These are phyloP conservation scores for Clarireedia sp. DNA, from an alignment of 2,329 filamentous ascomycete species.

Conservation along the genomic window DNA sequence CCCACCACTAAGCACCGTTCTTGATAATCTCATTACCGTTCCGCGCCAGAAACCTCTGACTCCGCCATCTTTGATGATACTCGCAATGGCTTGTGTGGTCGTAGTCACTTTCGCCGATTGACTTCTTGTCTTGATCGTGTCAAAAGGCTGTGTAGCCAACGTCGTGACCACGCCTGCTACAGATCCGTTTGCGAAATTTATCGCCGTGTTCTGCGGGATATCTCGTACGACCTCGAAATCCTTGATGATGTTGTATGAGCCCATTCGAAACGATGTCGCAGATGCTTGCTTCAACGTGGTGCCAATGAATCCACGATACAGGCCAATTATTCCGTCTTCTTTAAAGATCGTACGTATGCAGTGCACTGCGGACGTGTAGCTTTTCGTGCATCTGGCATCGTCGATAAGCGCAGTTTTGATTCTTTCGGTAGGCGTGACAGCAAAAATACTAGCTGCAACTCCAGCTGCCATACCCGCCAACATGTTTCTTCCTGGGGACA, in stretches of 20 bases:
- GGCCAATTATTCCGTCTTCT: conserved; percentile 34
- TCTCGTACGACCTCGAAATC: conserved; percentile 36
- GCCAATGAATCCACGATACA: conserved; percentile 38
- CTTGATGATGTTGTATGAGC: conserved; percentile 38
- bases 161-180: conserved; percentile 54
- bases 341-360: conserved; percentile 30
- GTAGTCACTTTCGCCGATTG: conserved; percentile 51
- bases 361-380: conserved; percentile 29
- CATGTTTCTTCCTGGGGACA: conserved; percentile 50
- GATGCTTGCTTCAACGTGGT: conserved; percentile 42
- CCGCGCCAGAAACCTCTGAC: conserved; percentile 57
- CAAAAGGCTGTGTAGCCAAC: conserved; percentile 52
- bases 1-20: conserved; percentile 58
- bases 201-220: conserved; percentile 34
- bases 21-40: conserved; percentile 58
- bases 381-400: conserved; percentile 16
- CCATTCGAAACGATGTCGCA: conserved; percentile 36
- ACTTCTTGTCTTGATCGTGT: conserved; percentile 55
- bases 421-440: conserved; percentile 60
- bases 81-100: conserved; percentile 47
- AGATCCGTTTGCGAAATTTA: conserved; percentile 55
- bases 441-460: conserved; percentile 52
- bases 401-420: conserved; percentile 55
- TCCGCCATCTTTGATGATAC: conserved; percentile 48
- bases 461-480: conserved; percentile 57